Evolutionary conservation across 495 filamentous ascomycete genomes (phyloP).

Genomic region (Penicillium dipodomyicola): DNA sequence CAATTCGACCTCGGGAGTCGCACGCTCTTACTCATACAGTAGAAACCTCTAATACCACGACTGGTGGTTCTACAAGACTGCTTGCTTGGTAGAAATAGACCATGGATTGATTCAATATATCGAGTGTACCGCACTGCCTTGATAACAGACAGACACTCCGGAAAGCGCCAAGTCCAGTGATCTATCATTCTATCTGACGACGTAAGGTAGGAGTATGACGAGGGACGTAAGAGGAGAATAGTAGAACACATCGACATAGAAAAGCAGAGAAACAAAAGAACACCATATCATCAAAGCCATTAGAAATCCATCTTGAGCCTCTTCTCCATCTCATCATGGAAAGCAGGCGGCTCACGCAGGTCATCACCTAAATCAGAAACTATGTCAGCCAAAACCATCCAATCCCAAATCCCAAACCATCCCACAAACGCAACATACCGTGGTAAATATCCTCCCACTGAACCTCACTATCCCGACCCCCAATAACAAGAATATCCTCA

Average conservation of each 20-base stretch:
- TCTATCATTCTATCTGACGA: conserved; percentile 25
- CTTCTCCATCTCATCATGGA: conserved; percentile 94
- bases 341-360: conserved; percentile 58
- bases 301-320: conserved; percentile 73
- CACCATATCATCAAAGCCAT: conserved; percentile 20
- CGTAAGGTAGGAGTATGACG: conserved; percentile 11
- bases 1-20: not conserved
- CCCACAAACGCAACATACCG: conserved; percentile 32
- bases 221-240: conserved; percentile 19
- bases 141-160: not conserved
- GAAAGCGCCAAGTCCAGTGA: conserved; percentile 6
- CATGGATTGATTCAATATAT: conserved; percentile 11
- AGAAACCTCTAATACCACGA: not conserved
- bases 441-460: conserved; percentile 91
- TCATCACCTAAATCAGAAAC: conserved; percentile 52
- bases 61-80: not conserved
- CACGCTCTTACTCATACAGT: not conserved
- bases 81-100: conserved; percentile 14
- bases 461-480: conserved; percentile 69
- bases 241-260: conserved; percentile 23
- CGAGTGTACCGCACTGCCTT: not conserved
- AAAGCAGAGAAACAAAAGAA: conserved; percentile 18
- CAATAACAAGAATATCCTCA: conserved; percentile 71
- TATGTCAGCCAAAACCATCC: conserved; percentile 12
- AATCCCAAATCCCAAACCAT: not conserved